These are phyloP conservation scores for Peterozyma toletana DNA, from an alignment of 805 yeast species.

Conservation along the genomic window DNA sequence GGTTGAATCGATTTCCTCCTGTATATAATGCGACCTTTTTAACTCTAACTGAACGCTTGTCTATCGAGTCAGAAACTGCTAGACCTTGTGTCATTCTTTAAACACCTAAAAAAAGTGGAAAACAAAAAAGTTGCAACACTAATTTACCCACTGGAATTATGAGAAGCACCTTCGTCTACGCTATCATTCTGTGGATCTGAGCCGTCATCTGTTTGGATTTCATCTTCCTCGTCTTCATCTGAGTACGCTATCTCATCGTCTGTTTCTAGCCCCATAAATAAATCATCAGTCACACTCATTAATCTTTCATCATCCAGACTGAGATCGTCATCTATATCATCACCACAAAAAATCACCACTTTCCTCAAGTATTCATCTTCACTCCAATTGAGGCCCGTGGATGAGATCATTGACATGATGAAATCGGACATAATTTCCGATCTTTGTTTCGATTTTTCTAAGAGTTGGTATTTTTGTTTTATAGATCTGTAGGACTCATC, in stretches of 20 bases:
- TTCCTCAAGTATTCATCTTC: conserved; percentile 19
- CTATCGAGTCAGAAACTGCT: too few relatives aligned
- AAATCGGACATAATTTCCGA: conserved; percentile 15
- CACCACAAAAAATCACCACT: conserved; percentile 13
- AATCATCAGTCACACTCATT: neutral
- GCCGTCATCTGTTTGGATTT: conserved; percentile 14
- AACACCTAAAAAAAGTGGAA: neutral
- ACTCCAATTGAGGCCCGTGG: conserved; percentile 25
- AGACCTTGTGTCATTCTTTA: too few relatives aligned
- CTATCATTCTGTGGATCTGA: conserved; percentile 3
- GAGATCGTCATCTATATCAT: conserved; percentile 5
- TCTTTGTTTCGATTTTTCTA: conserved; percentile 9
- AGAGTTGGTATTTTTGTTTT: too few relatives aligned
- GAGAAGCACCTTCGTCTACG: conserved; percentile 1
- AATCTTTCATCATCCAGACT: conserved; percentile 6
- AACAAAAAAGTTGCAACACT: neutral
- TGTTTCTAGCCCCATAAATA: neutral
- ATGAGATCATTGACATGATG: conserved; percentile 23
- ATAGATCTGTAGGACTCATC: too few relatives aligned
- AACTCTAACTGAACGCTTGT: too few relatives aligned
- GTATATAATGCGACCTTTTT: neutral
- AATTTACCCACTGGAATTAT: neutral
- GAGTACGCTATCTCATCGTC: conserved; percentile 20
- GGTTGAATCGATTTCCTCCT: neutral
- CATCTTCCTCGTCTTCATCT: conserved; percentile 21